Percentiles rank a stretch among this genome's conserved stretches.
Evolutionary conservation across 352 stramenopile genomes (phyloP).

Genomic region (Blastocystis sp.): DNA sequence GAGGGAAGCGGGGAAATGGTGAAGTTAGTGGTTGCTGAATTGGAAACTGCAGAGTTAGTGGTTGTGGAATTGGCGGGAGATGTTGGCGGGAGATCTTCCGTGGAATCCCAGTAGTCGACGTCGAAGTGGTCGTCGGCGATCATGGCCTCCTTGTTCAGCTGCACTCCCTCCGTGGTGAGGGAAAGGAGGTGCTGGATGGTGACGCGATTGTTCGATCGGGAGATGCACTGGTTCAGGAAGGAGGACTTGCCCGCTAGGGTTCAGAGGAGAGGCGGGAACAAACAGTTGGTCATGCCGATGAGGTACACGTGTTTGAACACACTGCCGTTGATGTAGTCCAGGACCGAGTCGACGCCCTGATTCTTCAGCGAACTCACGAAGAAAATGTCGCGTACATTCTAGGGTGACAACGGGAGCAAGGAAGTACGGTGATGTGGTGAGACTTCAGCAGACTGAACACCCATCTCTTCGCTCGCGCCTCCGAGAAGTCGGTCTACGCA

Average conservation of each 20-base stretch:
- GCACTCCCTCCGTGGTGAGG: background rate
- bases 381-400: conserved; percentile 19
- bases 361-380: conserved; percentile 58
- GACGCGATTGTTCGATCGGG: conserved; percentile 9
- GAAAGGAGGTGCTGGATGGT: background rate
- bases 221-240: conserved; percentile 23
- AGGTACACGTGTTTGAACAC: conserved; percentile 36
- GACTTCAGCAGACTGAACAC: conserved; percentile 28
- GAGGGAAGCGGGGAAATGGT: conserved; percentile 25
- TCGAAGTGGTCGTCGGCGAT: conserved; percentile 45
- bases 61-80: too few species aligned
- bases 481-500: background rate
- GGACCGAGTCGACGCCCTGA: background rate
- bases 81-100: background rate
- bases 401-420: background rate
- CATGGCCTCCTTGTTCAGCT: background rate
- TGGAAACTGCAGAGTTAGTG: too few species aligned
- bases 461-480: conserved; percentile 6
- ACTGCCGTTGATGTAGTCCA: conserved; percentile 42
- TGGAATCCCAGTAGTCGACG: conserved; percentile 2
- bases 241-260: conserved; percentile 29
- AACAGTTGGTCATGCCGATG: conserved; percentile 50
- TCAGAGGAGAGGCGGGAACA: background rate
- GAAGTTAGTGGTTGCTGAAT: too few species aligned
- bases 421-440: conserved; percentile 32